Evolutionary conservation across 225 moss, liverwort and hornwort species (phyloP).

Genomic region (Polytrichum formosum): DNA sequence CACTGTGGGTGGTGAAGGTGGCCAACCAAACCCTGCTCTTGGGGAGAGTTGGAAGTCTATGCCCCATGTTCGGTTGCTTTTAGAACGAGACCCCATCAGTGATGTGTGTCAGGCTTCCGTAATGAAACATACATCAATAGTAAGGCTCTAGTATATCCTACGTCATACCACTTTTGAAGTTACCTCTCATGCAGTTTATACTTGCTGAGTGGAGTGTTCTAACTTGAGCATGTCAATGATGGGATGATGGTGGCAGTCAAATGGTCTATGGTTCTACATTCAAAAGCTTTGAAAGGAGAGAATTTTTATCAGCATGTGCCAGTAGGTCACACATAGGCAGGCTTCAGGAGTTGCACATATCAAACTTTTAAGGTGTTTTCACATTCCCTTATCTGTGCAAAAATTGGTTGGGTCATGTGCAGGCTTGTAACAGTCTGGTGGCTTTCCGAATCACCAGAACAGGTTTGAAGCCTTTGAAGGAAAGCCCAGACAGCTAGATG

Average conservation of each 20-base stretch:
- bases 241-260: not conserved
- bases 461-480: slow-evolving; percentile 48
- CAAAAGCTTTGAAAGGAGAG: not conserved
- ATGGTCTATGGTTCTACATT: not conserved
- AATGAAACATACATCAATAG: slow-evolving; percentile 73
- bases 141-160: slow-evolving; percentile 16
- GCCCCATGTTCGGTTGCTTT: slow-evolving; percentile 77
- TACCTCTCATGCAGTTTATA: too few species aligned
- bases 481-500: not conserved
- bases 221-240: too few species aligned
- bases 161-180: too few species aligned
- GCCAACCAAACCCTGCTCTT: slow-evolving; percentile 81
- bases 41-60: slow-evolving; percentile 93
- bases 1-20: slow-evolving; percentile 80
- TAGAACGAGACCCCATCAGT: slow-evolving; percentile 54
- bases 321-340: not conserved
- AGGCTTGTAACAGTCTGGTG: slow-evolving; percentile 62
- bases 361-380: not conserved
- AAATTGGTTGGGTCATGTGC: slow-evolving; percentile 18
- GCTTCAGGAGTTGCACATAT: not conserved
- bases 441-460: slow-evolving; percentile 54
- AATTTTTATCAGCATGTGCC: not conserved
- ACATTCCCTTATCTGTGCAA: not conserved
- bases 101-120: slow-evolving; percentile 60
- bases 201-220: too few species aligned